Conservation (phyloP, 345 rosid genomes). For the Linum lewisii region DNA sequence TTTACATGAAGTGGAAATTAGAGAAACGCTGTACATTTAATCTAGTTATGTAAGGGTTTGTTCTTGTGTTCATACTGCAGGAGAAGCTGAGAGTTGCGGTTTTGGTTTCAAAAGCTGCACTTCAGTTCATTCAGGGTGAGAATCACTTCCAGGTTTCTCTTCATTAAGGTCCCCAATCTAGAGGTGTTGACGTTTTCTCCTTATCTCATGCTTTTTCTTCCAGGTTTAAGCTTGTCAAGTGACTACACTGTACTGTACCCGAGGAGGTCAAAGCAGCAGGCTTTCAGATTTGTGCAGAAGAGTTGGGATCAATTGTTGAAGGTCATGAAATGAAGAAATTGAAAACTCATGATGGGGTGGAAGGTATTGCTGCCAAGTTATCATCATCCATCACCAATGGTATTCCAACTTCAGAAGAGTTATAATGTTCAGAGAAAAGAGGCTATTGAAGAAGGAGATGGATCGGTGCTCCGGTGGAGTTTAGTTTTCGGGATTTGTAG, state of each 20-base stretch:
- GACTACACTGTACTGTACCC: conserved; percentile 68
- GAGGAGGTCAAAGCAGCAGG: conserved; percentile 68
- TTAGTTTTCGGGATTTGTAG: too few relatives aligned
- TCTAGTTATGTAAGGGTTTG: conserved; percentile 2
- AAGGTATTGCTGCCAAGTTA: conserved; percentile 52
- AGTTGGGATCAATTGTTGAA: conserved; percentile 77
- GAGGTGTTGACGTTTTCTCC: conserved; percentile 11
- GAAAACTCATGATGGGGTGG: conserved; percentile 62
- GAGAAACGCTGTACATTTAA: not conserved
- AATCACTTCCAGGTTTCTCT: conserved; percentile 7
- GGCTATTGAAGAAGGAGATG: too few relatives aligned
- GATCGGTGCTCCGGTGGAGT: too few relatives aligned
- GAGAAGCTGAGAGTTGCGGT: conserved; percentile 80
- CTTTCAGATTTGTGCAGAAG: conserved; percentile 80
- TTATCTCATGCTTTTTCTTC: conserved; percentile 11
- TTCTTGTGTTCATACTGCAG: conserved; percentile 26
- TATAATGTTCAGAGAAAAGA: too few relatives aligned
- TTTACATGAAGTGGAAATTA: too few relatives aligned
- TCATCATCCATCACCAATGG: conserved; percentile 50
- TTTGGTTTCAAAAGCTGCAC: conserved; percentile 91
- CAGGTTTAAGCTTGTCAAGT: conserved; percentile 52
- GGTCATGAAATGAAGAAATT: conserved; percentile 75
- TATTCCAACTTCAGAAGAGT: conserved; percentile 38
- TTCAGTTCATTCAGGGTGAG: conserved; percentile 72
- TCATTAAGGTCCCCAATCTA: not conserved